Evolutionary conservation across 495 filamentous ascomycete species (phyloP), one percentile per base, ranked within the genome.

Genomic region (Hypoxylon lienhwacheense): DNA sequence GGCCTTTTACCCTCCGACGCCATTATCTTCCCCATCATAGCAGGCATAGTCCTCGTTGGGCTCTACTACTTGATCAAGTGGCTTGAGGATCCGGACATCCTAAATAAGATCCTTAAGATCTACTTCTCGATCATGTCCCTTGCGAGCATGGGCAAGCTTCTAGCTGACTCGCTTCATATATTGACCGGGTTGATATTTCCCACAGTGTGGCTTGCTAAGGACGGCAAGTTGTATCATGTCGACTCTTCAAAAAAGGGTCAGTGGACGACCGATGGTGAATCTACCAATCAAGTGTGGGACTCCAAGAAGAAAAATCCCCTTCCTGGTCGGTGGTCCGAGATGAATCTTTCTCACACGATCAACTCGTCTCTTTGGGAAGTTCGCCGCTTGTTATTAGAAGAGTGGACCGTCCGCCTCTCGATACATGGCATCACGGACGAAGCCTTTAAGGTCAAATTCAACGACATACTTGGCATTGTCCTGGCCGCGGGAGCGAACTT

Each of bases 1-100:
- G 88, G 87, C 1, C 70, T 98, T 24, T 73, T 77, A 14, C 86
- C 89, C 2, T 85, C 81, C 0, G 93, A 97, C 72, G 93, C 90
- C 24, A 77, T 97, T 57, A 74, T 93, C 69, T 86, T 97, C 41
- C 93, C 93, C 5, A 56, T 97, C n/a, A 70, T 88, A 25, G 92
- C 90, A 6, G 93, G 85, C 4, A 51, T 72, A 1, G 81, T 85
- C 0, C 81, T 98, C 7, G 77, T 85, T 21, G 85, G 83, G 0
- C 77, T 98, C 8, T 97, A 97, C 70, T 82, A 91, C 62, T 76
- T 96, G 43, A 90, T 97, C 66, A 89, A 95, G 62, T 95, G 85
- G 79, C 77, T 95, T 19, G 79, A 93, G 57, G 88, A 95, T 61
- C 84, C 92, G 0, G 75, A 81, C 7, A 70, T 93, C 7, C 61